Percentiles rank a stretch among this genome's conserved stretches.
Conservation (phyloP, 2,329 filamentous ascomycete species). For the Grosmannia penicillata region DNA sequence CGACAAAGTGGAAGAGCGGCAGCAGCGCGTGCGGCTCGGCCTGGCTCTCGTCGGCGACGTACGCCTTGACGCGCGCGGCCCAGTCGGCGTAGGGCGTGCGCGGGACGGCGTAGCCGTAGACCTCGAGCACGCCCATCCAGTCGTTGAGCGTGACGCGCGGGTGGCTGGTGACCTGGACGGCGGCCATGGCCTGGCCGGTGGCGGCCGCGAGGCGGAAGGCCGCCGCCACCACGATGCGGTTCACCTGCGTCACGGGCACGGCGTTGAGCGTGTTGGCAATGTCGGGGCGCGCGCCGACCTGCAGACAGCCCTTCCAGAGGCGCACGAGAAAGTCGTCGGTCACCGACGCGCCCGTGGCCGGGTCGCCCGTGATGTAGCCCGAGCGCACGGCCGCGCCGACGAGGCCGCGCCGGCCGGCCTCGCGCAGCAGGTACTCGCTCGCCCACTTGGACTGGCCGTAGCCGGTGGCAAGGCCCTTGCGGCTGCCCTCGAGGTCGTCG, state of each 20-base stretch:
- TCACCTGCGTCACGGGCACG: conserved; percentile 75
- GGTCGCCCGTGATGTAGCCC: conserved; percentile 72
- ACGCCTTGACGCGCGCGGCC: conserved; percentile 51
- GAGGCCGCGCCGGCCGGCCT: conserved; percentile 66
- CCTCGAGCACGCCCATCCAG: conserved; percentile 55
- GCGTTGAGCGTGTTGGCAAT: conserved; percentile 82
- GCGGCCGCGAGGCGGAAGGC: conserved; percentile 40
- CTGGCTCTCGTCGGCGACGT: conserved; percentile 45
- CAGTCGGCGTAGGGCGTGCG: conserved; percentile 54
- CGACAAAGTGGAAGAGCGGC: conserved; percentile 62
- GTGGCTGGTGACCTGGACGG: conserved; percentile 67
- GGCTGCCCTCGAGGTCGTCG: conserved; percentile 66
- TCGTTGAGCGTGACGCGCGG: conserved; percentile 66
- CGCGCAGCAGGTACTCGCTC: conserved; percentile 53
- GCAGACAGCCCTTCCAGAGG: conserved; percentile 75
- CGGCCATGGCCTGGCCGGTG: conserved; percentile 25
- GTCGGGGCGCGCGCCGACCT: conserved; percentile 56
- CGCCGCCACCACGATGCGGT: conserved; percentile 62
- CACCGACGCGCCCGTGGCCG: conserved; percentile 53
- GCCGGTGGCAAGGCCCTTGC: conserved; percentile 64
- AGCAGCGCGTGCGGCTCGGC: conserved; percentile 44
- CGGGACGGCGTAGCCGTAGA: conserved; percentile 58
- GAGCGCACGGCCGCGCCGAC: conserved; percentile 63
- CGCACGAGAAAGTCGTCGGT: conserved; percentile 86
- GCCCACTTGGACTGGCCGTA: conserved; percentile 92